A percentile compares a stretch with the other conserved stretches of the same genome.
Conservation (phyloP, 2,329 filamentous ascomycete genomes). For the Colletotrichum eleusines region DNA sequence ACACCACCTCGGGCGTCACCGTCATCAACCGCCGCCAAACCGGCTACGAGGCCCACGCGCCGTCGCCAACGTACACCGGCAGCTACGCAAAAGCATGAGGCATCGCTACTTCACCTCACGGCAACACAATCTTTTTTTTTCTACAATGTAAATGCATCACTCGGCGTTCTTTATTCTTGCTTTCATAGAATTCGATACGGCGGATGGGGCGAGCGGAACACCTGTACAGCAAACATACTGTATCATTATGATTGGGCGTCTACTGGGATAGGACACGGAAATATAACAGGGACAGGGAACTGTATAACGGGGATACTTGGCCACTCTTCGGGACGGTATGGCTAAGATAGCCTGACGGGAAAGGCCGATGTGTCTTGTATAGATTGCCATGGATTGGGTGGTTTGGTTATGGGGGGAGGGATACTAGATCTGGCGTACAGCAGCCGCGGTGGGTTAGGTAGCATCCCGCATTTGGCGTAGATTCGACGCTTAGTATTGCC, state of each 20-base stretch:
- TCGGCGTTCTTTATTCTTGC: background rate
- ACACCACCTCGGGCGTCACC: constrained; percentile 45
- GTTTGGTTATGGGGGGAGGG: background rate
- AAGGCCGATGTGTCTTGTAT: background rate
- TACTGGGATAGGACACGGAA: constrained; percentile 1
- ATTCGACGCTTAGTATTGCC: background rate
- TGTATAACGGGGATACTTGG: background rate
- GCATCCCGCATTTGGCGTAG: background rate
- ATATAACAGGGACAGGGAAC: background rate
- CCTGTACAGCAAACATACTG: constrained; percentile 22
- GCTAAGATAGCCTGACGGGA: background rate
- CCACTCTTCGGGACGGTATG: background rate
- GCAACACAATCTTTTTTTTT: background rate
- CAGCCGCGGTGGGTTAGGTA: background rate
- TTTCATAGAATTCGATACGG: background rate
- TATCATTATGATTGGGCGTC: constrained; percentile 13
- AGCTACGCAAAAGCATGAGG: constrained; percentile 40
- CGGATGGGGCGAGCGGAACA: background rate
- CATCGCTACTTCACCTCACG: background rate
- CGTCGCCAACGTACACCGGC: constrained; percentile 46
- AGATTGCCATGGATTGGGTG: background rate
- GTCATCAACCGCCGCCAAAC: constrained; percentile 51
- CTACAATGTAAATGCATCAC: constrained; percentile 12
- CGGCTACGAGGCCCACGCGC: constrained; percentile 48
- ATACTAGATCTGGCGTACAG: background rate